These are phyloP conservation scores for Favolaschia claudopus DNA, from an alignment of 768 basidiomycete genomes.

Conservation along the genomic window DNA sequence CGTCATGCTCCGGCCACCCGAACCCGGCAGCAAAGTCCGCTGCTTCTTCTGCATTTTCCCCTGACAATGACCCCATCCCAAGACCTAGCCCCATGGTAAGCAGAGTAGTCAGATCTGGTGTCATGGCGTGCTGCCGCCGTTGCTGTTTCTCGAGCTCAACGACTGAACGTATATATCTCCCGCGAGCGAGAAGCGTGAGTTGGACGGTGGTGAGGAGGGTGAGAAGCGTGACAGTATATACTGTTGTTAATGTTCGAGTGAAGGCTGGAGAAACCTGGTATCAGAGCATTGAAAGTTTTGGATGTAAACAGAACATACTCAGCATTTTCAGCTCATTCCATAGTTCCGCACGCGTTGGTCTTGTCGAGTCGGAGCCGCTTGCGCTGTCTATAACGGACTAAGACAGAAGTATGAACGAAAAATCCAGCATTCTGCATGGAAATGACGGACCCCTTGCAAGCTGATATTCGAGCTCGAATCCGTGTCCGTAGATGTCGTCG, in stretches of 20 bases:
- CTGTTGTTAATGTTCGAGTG: conserved; percentile 83
- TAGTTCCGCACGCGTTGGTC: conserved; percentile 76
- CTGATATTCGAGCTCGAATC: conserved; percentile 27
- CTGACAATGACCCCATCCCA: conserved; percentile 32
- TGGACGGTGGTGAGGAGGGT: conserved; percentile 88
- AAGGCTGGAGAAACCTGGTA: conserved; percentile 61
- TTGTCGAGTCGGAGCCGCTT: conserved; percentile 34
- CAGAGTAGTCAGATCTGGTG: conserved; percentile 50
- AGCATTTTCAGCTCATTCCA: conserved; percentile 95
- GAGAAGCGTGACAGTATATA: conserved; percentile 88
- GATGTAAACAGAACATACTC: conserved; percentile 51
- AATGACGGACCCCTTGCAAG: conserved; percentile 11
- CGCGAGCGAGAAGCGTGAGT: conserved; percentile 82
- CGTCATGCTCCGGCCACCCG: conserved; percentile 29
- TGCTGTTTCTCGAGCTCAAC: conserved; percentile 68
- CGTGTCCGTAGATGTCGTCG: conserved; percentile 25
- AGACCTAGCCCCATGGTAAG: conserved; percentile 36
- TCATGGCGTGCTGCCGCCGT: conserved; percentile 51
- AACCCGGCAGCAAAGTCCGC: conserved; percentile 26
- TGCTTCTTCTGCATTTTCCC: conserved; percentile 35
- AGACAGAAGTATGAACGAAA: not conserved
- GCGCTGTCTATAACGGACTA: conserved; percentile 26
- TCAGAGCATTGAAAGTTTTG: not conserved
- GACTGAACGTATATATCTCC: conserved; percentile 79
- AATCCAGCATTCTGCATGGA: not conserved